A percentile compares a stretch with the other conserved stretches of the same genome.
Conservation (phyloP, 2,329 filamentous ascomycete species). For the Ophiobolus disseminans region DNA sequence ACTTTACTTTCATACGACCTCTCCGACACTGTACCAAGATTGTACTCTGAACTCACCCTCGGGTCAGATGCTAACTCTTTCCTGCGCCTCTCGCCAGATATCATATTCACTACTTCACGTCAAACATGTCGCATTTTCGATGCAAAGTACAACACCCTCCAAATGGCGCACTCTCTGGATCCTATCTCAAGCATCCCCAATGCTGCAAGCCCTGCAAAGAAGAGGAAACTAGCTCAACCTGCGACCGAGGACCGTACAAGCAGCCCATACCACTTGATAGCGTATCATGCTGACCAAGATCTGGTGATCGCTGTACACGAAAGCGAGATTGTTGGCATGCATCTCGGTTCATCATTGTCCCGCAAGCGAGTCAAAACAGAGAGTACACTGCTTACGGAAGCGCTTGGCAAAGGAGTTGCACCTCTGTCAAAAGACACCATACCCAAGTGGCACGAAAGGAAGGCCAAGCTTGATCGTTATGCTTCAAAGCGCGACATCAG, state of each 20-base stretch:
- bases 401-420: slow-evolving; percentile 69
- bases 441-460: slow-evolving; percentile 38
- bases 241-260: slow-evolving; percentile 56
- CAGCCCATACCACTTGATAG: slow-evolving; percentile 27
- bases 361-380: slow-evolving; percentile 48
- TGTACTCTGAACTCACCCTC: slow-evolving; percentile 60
- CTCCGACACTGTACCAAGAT: slow-evolving; percentile 66
- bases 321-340: slow-evolving; percentile 70
- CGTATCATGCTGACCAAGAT: slow-evolving; percentile 70
- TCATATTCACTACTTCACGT: slow-evolving; percentile 67
- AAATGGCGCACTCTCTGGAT: slow-evolving; percentile 51
- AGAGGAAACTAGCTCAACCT: slow-evolving; percentile 38
- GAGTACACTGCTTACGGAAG: slow-evolving; percentile 72
- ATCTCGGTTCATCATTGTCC: slow-evolving; percentile 50
- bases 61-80: slow-evolving; percentile 66
- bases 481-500: slow-evolving; percentile 45
- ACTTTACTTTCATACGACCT: slow-evolving; percentile 69
- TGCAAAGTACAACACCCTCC: slow-evolving; percentile 66
- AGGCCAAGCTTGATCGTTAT: slow-evolving; percentile 46
- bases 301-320: slow-evolving; percentile 70
- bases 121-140: slow-evolving; percentile 66
- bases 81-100: slow-evolving; percentile 69
- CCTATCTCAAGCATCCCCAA: slow-evolving; percentile 15
- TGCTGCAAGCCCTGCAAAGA: slow-evolving; percentile 46
- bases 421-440: slow-evolving; percentile 6